A percentile compares a stretch with the other conserved stretches of the same genome.
phyloP scores from a whole-genome alignment of 192 early-diverging fungal genomes.

The Umbelopsis isabellina region DNA sequence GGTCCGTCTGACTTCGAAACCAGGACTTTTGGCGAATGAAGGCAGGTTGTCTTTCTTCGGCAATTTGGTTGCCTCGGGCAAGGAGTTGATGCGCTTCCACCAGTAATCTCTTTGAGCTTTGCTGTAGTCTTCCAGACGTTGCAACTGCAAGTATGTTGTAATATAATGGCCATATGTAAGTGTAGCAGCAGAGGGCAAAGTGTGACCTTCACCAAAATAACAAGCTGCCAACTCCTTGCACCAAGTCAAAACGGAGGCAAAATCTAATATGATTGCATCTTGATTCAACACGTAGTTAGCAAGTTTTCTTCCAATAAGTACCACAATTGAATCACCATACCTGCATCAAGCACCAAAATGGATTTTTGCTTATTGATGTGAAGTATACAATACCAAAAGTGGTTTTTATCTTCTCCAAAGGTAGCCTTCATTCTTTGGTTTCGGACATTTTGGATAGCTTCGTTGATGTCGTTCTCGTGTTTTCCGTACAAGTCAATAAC shows the following conservation, averaged over 20 bases:
- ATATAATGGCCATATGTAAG: constrained; percentile 6
- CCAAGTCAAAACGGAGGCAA: neutral
- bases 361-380: constrained; percentile 3
- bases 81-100: neutral
- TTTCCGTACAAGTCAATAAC: neutral
- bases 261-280: neutral
- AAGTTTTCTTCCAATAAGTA: neutral
- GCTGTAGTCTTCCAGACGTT: neutral
- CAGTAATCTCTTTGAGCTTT: neutral
- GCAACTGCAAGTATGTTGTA: neutral
- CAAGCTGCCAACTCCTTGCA: constrained; percentile 2
- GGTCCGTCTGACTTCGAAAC: neutral
- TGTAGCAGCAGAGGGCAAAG: constrained; percentile 4
- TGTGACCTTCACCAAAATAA: constrained; percentile 1
- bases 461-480: neutral
- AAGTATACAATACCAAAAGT: neutral
- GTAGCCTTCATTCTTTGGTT: neutral
- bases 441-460: neutral
- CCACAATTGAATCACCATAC: neutral
- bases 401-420: neutral
- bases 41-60: neutral
- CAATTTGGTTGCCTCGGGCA: neutral
- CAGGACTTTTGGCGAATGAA: neutral
- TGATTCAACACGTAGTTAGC: neutral
- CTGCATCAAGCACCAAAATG: constrained; percentile 1